Evolutionary conservation across 2,329 filamentous ascomycete genomes (phyloP).

Genomic region (Mariannaea sp.): DNA sequence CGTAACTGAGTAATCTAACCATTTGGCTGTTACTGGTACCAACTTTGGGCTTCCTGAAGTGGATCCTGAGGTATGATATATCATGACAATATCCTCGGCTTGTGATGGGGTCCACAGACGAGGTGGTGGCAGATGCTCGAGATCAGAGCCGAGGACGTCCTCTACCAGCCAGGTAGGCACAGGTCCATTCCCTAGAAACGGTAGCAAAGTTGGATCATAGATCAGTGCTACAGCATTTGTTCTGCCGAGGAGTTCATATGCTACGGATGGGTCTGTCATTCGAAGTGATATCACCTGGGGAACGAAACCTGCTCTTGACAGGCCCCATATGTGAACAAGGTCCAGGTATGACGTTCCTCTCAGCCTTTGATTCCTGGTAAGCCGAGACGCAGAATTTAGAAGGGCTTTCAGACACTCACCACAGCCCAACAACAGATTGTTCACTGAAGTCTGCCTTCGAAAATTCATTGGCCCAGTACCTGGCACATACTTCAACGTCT

Average conservation of each 20-base stretch:
- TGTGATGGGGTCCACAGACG: not conserved
- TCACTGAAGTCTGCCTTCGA: not conserved
- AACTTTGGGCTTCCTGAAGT: slow-evolving; percentile 31
- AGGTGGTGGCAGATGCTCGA: not conserved
- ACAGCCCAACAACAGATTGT: slow-evolving; percentile 27
- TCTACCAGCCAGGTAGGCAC: slow-evolving; percentile 6
- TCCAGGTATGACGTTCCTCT: slow-evolving; percentile 24
- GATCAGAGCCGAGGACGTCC: not conserved
- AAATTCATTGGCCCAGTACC: slow-evolving; percentile 22
- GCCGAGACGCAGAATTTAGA: not conserved
- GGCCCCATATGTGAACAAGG: slow-evolving; percentile 23
- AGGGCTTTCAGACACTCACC: not conserved
- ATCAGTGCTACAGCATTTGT: slow-evolving; percentile 22
- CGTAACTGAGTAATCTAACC: slow-evolving; percentile 11
- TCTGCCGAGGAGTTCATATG: slow-evolving; percentile 22
- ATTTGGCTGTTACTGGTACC: slow-evolving; percentile 25
- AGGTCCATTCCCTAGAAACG: slow-evolving; percentile 1
- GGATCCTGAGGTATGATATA: slow-evolving; percentile 32
- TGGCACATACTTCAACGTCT: slow-evolving; percentile 18
- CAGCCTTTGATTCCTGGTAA: slow-evolving; percentile 14
- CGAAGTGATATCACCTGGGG: slow-evolving; percentile 28
- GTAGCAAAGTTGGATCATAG: slow-evolving; percentile 8
- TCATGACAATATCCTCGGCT: slow-evolving; percentile 17
- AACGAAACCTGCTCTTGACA: slow-evolving; percentile 28
- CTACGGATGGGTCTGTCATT: slow-evolving; percentile 24